Base-by-base conservation (phyloP, 1,284 basidiomycete genomes). In the Malassezia obtusa region DNA sequence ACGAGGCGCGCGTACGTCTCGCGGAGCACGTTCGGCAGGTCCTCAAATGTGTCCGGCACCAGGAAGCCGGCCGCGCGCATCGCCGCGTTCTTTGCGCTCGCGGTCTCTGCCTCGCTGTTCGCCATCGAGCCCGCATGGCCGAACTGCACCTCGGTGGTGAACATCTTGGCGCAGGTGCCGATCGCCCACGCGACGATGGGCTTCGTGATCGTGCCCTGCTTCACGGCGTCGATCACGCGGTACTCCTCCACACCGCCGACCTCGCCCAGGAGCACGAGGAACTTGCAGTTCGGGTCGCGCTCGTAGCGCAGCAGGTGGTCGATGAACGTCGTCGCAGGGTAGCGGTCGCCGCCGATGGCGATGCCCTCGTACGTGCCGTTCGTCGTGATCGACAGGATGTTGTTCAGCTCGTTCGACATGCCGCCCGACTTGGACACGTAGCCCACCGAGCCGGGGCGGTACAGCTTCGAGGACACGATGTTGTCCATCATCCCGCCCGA, bases 401-500 rank as follows among this genome's bases (percentile, higher is more conserved):
- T 98, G 86, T 98, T 96, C 68, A 98, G 81, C 79, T 98, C 94
- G 80, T 98, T 98, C 67, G 92, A 98, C 94, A 98, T 98, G 77
- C 94, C 92, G 66, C 92, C 92, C 12, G 92, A 96, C 80, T 98
- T 98, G 78, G 89, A 95, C 75, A 98, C 92, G 78, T 96, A 96
- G 73, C 89, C 92, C 68, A 98, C 88, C 21, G 90, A 91, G 58
- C 92, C 94, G 41, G 91, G 79, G 71, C 91, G 89, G 83, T 96
- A 98, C 62, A 98, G 87, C 81, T 96, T 98, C 63, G 90, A 95
- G 14, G 91, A 79, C 70, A 96, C 90, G 78, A 96, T 92, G 81
- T 96, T 98, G 81, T 98, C 94, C 90, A 96, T 96, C 92, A 96
- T 96, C 82, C 87, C 91, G 80, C 92, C 92, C 61, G 89, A 92